Conservation (phyloP, 345 rosid species). For the Gossypium raimondii region DNA sequence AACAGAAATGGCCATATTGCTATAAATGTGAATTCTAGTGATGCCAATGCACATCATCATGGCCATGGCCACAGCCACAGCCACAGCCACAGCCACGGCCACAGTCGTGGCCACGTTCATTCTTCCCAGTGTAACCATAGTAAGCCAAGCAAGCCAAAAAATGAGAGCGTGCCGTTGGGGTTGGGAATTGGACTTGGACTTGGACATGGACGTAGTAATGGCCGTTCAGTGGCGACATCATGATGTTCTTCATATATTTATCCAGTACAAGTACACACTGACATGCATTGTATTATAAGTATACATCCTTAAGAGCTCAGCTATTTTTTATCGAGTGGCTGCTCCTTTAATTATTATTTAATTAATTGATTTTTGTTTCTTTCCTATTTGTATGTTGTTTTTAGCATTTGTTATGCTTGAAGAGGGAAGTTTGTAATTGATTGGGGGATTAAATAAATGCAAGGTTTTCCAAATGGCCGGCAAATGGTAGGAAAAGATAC, state of each 20-base stretch:
- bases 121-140: background rate
- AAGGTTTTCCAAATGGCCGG: background rate
- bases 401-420: background rate
- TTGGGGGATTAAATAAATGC: background rate
- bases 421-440: background rate
- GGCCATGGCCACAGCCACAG: background rate
- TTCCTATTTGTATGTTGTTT: background rate
- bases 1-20: conserved; percentile 69
- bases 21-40: conserved; percentile 40
- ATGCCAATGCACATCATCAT: conserved; percentile 30
- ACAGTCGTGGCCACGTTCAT: conserved; percentile 6
- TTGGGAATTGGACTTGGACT: conserved; percentile 78
- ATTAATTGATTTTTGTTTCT: background rate
- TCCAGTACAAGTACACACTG: background rate
- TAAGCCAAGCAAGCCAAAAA: conserved; percentile 30
- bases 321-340: conserved; percentile 19
- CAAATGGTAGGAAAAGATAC: background rate
- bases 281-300: conserved; percentile 39
- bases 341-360: background rate
- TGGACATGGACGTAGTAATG: conserved; percentile 56
- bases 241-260: conserved; percentile 15
- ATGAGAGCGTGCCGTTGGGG: conserved; percentile 37
- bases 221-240: conserved; percentile 38
- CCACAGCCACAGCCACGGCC: background rate
- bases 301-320: conserved; percentile 15